These are phyloP conservation scores for Ogataea chonburiensis DNA, from an alignment of 805 yeast genomes.

Conservation along the genomic window DNA sequence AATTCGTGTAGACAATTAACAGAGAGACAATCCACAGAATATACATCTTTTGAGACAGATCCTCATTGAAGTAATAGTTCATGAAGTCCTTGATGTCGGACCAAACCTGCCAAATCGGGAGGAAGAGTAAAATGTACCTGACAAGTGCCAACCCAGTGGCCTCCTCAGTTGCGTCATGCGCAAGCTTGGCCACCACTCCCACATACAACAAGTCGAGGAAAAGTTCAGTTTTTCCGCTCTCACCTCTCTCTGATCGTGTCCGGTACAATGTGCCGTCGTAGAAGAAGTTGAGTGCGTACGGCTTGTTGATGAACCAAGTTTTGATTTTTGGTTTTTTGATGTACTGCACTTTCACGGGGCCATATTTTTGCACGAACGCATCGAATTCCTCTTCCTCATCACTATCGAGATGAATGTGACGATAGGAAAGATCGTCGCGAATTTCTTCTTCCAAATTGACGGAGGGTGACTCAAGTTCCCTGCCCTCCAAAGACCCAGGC, in stretches of 20 bases:
- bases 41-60: slow-evolving; percentile 51
- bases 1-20: slow-evolving; percentile 52
- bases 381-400: slow-evolving; percentile 22
- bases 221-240: slow-evolving; percentile 51
- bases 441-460: too few relatives aligned
- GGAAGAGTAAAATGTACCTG: slow-evolving; percentile 48
- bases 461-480: too few relatives aligned
- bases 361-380: slow-evolving; percentile 48
- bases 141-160: slow-evolving; percentile 48
- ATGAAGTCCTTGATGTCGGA: slow-evolving; percentile 60
- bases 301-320: slow-evolving; percentile 43
- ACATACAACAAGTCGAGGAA: slow-evolving; percentile 64
- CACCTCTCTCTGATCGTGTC: slow-evolving; percentile 52
- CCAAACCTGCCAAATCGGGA: slow-evolving; percentile 67
- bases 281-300: slow-evolving; percentile 62
- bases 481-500: too few relatives aligned
- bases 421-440: slow-evolving; percentile 15
- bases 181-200: slow-evolving; percentile 60
- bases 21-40: slow-evolving; percentile 53
- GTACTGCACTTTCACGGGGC: slow-evolving; percentile 46
- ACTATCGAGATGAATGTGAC: slow-evolving; percentile 16
- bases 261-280: slow-evolving; percentile 54
- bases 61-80: slow-evolving; percentile 63
- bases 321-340: slow-evolving; percentile 39
- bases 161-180: slow-evolving; percentile 49